Base-by-base conservation (phyloP, 148 eudicot species). In the Nepenthes mirabilis region DNA sequence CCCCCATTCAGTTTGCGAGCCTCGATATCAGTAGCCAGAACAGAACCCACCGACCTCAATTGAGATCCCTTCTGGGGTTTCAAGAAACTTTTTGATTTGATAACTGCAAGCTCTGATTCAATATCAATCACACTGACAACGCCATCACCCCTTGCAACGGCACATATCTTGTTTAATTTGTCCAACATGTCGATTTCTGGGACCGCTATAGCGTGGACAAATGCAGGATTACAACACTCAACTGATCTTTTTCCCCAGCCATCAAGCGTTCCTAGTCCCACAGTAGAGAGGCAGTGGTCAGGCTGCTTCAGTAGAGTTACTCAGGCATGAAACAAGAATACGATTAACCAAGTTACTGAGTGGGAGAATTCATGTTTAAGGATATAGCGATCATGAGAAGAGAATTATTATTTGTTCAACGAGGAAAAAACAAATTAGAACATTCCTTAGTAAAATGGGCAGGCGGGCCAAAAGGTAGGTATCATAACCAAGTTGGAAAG, bases 81-180 rank as follows among this genome's bases (percentile, higher is more conserved):
- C 10, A 62, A 23, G 32, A 68, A 40, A 63, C 56, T 70, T 67
- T 82, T 84, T 33, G 83, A 73, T 71, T 75, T 84, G 13, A 63
- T 34, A 66, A 71, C 65, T 47, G 76, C 70, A 69, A 81, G 82
- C 67, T 94, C 95, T 59, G 83, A 71, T 53, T 86, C 97, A 43
- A 85, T 64, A 75, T 94, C 75, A 9, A 94, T 77, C 34, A 94
- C 75, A 75, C 78, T 79, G 64, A 94, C 82, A 72, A 75, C 75
- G n/a, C 99, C 99, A 65, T 94, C 99, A 58, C 99, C 99, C 62
- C 93, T 81, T 52, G 93, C 99, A 62, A 83, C 88, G 36, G 80
- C 87, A 73, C 95, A 89, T 48, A 83, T 65, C 77, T 89, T 86
- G 61, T 80, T 96, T 47, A 80, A 55, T 73, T 70, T 89, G 34